phyloP scores from a whole-genome alignment of 2,329 filamentous ascomycete genomes.

The Emmonsiellopsis sp. region DNA sequence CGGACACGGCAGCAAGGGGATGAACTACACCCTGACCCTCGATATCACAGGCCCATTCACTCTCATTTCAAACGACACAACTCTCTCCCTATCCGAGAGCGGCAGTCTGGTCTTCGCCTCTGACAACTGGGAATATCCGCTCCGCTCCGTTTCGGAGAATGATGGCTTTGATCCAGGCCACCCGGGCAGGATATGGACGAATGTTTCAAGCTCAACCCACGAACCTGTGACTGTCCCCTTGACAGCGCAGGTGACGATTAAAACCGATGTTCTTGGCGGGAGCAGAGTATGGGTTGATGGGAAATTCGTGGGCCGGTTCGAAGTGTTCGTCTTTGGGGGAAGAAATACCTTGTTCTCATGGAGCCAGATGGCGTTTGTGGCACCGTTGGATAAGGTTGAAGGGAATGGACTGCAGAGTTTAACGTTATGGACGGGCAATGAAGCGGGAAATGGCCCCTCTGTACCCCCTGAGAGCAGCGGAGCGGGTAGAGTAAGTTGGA shows the following conservation, averaged over 20 bases:
- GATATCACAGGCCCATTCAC: conserved; percentile 38
- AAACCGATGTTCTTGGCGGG: conserved; percentile 38
- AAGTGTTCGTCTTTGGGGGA: conserved; percentile 48
- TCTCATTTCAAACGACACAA: conserved; percentile 36
- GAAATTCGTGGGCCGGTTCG: conserved; percentile 42
- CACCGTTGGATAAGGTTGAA: conserved; percentile 33
- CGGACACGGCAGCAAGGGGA: conserved; percentile 44
- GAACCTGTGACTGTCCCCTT: conserved; percentile 27
- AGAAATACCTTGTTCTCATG: conserved; percentile 44
- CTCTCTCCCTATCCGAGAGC: conserved; percentile 27
- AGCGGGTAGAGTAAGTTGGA: too few species aligned
- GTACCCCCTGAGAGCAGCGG: background rate
- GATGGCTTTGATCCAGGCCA: conserved; percentile 41
- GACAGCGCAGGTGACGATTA: conserved; percentile 32
- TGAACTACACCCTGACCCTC: conserved; percentile 48
- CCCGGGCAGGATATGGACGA: conserved; percentile 46
- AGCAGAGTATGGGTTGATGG: conserved; percentile 43
- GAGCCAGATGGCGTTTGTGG: conserved; percentile 51
- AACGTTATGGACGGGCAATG: background rate
- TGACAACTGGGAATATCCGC: conserved; percentile 41
- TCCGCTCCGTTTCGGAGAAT: conserved; percentile 35
- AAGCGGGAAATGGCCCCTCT: background rate
- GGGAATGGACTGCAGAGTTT: conserved; percentile 13
- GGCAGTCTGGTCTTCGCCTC: conserved; percentile 35
- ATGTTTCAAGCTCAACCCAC: conserved; percentile 40